A percentile compares a stretch with the other conserved stretches of the same genome.
Conservation (phyloP, 2,329 filamentous ascomycete genomes). For the Geoglossum cookeanum region DNA sequence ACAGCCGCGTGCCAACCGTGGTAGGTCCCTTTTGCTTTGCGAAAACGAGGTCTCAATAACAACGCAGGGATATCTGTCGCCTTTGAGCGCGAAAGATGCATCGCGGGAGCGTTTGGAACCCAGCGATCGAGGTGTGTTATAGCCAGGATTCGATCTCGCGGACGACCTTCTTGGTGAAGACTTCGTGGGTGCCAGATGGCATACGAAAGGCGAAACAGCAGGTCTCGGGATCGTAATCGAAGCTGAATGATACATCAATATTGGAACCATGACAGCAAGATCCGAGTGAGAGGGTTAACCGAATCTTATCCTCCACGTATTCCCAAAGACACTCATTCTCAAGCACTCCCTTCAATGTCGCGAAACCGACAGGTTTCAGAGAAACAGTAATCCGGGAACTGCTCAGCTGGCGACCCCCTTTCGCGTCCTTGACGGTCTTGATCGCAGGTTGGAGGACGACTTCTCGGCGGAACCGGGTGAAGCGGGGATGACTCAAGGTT, state of each 20-base stretch:
- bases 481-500: too few species aligned
- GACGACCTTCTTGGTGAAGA: not conserved
- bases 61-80: not conserved
- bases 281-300: conserved; percentile 6
- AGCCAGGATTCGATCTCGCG: not conserved
- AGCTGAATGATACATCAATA: not conserved
- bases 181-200: not conserved
- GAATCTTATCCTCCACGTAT: conserved; percentile 10
- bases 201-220: not conserved
- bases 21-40: not conserved
- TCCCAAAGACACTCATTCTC: conserved; percentile 8
- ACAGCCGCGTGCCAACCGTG: not conserved
- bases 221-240: not conserved
- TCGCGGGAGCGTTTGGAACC: not conserved
- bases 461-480: not conserved
- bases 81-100: not conserved
- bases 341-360: conserved; percentile 5
- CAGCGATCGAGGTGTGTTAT: not conserved
- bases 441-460: not conserved
- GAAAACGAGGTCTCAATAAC: not conserved
- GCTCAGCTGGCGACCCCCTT: not conserved
- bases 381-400: not conserved
- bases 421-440: not conserved
- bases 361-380: not conserved
- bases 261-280: too few species aligned